A percentile compares a stretch with the other conserved stretches of the same genome.
Conservation (phyloP, 2,329 filamentous ascomycete species). For the Saccharata proteae region DNA sequence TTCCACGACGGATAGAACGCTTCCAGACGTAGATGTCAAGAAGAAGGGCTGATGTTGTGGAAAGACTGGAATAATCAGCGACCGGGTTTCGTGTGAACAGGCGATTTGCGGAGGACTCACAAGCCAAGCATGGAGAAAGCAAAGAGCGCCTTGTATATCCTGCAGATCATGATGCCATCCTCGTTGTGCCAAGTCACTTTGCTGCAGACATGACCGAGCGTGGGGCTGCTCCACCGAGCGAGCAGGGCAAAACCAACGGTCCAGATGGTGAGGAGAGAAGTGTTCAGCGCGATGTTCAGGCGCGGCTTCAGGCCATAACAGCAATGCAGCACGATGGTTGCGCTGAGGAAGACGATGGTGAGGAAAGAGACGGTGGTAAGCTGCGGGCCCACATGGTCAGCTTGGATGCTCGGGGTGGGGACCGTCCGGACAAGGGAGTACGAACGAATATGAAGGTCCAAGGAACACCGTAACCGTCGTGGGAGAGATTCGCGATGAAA, state of each 20-base stretch:
- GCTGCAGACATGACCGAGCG: slow-evolving; percentile 40
- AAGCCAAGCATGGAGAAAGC: slow-evolving; percentile 40
- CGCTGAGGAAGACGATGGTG: slow-evolving; percentile 34
- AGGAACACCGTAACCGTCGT: slow-evolving; percentile 40
- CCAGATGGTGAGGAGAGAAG: slow-evolving; percentile 39
- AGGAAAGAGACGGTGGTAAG: slow-evolving; percentile 40
- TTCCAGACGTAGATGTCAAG: slow-evolving; percentile 40
- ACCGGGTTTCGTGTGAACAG: background rate
- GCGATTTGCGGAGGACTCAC: slow-evolving; percentile 15
- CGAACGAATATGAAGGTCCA: slow-evolving; percentile 49
- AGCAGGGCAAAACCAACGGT: slow-evolving; percentile 38
- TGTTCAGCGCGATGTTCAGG: slow-evolving; percentile 39
- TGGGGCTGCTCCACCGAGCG: slow-evolving; percentile 41
- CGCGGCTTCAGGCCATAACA: slow-evolving; percentile 39
- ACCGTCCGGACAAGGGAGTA: slow-evolving; percentile 1
- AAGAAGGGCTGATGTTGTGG: slow-evolving; percentile 34
- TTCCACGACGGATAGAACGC: slow-evolving; percentile 32
- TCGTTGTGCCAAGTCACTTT: slow-evolving; percentile 40
- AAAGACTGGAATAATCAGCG: slow-evolving; percentile 18
- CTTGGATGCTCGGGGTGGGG: background rate
- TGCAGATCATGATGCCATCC: slow-evolving; percentile 43
- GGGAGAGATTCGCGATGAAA: slow-evolving; percentile 43
- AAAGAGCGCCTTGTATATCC: slow-evolving; percentile 49
- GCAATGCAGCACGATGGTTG: slow-evolving; percentile 40
- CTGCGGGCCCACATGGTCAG: slow-evolving; percentile 23